Conservation (phyloP, 805 yeast species). For the Pichia deserticola region DNA sequence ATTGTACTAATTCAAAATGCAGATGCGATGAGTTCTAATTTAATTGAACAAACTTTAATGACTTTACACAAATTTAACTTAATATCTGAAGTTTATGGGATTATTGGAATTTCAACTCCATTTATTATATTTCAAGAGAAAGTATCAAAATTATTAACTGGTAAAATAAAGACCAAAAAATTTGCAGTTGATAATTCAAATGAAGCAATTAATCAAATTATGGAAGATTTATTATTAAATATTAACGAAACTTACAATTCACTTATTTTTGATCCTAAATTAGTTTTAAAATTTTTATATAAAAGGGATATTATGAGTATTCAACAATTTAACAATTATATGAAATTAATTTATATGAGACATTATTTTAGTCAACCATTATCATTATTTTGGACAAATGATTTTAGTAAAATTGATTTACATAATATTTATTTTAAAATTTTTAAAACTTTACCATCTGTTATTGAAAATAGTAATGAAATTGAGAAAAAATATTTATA, state of each 20-base stretch:
- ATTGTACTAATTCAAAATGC: conserved; percentile 30
- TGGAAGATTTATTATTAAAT: conserved; percentile 27
- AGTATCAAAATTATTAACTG: conserved; percentile 20
- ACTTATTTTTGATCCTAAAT: conserved; percentile 26
- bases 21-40: conserved; percentile 25
- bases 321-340: conserved; percentile 22
- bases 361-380: conserved; percentile 30
- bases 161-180: conserved; percentile 17
- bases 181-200: conserved; percentile 28
- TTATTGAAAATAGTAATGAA: conserved; percentile 14
- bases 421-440: conserved; percentile 20
- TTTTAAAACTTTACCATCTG: conserved; percentile 24
- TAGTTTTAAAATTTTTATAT: conserved; percentile 23
- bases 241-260: conserved; percentile 26
- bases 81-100: conserved; percentile 14
- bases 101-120: conserved; percentile 30
- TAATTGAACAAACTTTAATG: conserved; percentile 20
- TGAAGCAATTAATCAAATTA: conserved; percentile 24
- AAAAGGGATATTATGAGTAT: conserved; percentile 23
- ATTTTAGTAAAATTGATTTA: conserved; percentile 19
- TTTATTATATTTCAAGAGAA: conserved; percentile 29
- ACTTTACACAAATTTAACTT: conserved; percentile 18
- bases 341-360: conserved; percentile 28
- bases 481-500: conserved; percentile 15
- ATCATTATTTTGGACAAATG: conserved; percentile 27